Conservation (phyloP, 2,329 filamentous ascomycete species). For the Macroventuria anomochaeta region DNA sequence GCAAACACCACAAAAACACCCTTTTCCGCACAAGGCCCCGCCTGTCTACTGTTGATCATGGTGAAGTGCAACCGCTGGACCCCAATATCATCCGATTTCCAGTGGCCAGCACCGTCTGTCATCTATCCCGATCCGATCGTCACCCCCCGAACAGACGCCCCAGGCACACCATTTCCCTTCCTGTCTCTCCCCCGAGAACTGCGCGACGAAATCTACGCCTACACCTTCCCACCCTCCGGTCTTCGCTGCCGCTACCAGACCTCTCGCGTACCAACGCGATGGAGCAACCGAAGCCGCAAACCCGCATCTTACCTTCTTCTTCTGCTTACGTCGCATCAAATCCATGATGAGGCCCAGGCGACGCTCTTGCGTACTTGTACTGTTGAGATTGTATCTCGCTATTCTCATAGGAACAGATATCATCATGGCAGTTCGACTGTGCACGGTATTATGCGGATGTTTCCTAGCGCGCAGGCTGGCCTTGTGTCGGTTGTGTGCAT, state of each 20-base stretch:
- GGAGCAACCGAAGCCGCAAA: not conserved
- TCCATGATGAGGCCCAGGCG: not conserved
- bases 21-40: no score
- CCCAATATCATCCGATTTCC: conserved; percentile 22
- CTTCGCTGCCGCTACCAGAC: not conserved
- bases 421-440: not conserved
- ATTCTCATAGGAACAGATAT: not conserved
- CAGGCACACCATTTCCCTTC: conserved; percentile 19
- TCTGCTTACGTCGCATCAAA: not conserved
- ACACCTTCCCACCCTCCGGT: not conserved
- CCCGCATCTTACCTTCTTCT: not conserved
- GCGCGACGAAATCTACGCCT: conserved; percentile 27
- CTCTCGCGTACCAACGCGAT: not conserved
- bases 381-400: not conserved
- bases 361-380: not conserved
- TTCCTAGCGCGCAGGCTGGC: not conserved
- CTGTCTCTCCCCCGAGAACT: conserved; percentile 30
- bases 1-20: no score
- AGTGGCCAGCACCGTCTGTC: not conserved
- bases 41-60: not conserved
- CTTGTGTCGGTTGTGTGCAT: not conserved
- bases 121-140: not conserved
- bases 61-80: conserved; percentile 15
- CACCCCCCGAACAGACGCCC: conserved; percentile 14
- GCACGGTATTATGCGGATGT: not conserved